Conservation (phyloP, 2,329 filamentous ascomycete genomes). For the Torrubiella hemipterigena region DNA sequence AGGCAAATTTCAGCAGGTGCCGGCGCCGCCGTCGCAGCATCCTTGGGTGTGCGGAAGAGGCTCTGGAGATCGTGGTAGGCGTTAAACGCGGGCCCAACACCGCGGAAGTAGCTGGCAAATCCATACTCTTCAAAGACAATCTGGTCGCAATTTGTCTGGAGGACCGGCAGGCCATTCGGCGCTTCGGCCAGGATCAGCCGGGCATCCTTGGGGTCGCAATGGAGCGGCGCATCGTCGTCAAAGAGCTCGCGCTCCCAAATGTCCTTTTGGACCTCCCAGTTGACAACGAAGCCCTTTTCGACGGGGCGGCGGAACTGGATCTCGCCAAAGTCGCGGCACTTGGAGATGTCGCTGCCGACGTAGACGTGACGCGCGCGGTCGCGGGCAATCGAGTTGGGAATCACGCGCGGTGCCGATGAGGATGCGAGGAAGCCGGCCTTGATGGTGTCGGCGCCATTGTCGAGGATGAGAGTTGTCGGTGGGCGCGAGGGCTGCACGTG, state of each 20-base stretch:
- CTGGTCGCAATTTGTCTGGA: slow-evolving; percentile 89
- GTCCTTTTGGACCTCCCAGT: slow-evolving; percentile 91
- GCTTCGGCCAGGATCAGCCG: slow-evolving; percentile 77
- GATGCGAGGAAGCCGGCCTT: slow-evolving; percentile 71
- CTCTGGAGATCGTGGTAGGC: slow-evolving; percentile 69
- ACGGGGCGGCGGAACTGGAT: slow-evolving; percentile 78
- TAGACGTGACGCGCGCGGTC: slow-evolving; percentile 70
- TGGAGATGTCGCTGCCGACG: slow-evolving; percentile 64
- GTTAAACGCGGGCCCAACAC: slow-evolving; percentile 61
- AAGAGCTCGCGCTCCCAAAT: slow-evolving; percentile 91
- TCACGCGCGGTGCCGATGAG: slow-evolving; percentile 44
- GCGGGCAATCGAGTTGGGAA: slow-evolving; percentile 83
- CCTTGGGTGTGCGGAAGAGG: slow-evolving; percentile 50
- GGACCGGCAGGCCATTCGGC: slow-evolving; percentile 64
- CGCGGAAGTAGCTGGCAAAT: slow-evolving; percentile 75
- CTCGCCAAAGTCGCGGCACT: slow-evolving; percentile 82
- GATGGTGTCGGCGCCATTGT: slow-evolving; percentile 85
- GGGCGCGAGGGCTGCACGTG: slow-evolving; percentile 39
- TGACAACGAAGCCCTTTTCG: slow-evolving; percentile 89
- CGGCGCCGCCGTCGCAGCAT: slow-evolving; percentile 25
- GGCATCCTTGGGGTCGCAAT: slow-evolving; percentile 69
- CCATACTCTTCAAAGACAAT: slow-evolving; percentile 97
- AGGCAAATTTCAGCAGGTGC: slow-evolving; percentile 69
- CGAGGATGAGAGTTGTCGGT: slow-evolving; percentile 66
- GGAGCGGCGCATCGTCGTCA: slow-evolving; percentile 50